phyloP scores from a whole-genome alignment of 2,329 filamentous ascomycete species.

The Colletotrichum sp. region DNA sequence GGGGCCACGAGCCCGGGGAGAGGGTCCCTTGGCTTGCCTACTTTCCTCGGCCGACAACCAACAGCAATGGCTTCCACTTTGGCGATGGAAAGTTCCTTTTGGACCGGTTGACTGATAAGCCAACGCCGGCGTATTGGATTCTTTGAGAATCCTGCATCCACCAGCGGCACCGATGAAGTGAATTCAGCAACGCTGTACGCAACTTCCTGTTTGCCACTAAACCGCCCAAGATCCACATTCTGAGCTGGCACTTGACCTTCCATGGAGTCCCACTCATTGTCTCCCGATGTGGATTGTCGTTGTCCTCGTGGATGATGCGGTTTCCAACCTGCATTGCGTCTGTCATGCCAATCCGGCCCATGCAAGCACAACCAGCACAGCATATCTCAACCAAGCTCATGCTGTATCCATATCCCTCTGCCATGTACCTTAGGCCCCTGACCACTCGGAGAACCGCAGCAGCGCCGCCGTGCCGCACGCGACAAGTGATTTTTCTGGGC shows the following conservation, averaged over 20 bases:
- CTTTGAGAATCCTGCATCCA: background rate
- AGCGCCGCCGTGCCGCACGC: background rate
- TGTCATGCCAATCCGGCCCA: background rate
- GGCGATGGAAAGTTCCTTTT: background rate
- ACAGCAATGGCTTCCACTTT: background rate
- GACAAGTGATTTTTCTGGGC: background rate
- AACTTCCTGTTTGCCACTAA: background rate
- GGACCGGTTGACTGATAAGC: background rate
- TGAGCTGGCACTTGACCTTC: slow-evolving; percentile 4
- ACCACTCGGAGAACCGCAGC: background rate
- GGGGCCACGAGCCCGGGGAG: background rate
- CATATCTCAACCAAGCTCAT: background rate
- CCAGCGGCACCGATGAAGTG: background rate
- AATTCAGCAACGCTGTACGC: background rate
- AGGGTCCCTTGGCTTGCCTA: background rate
- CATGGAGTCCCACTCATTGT: background rate
- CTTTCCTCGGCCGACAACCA: background rate
- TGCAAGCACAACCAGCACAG: background rate
- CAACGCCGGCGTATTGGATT: background rate
- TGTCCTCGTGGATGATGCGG: background rate
- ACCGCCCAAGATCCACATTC: background rate
- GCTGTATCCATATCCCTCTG: background rate
- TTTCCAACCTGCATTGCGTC: background rate
- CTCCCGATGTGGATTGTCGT: background rate
- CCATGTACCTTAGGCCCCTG: background rate